Evolutionary conservation across 257 asterid genomes (phyloP).

Genomic region (Catharanthus roseus): DNA sequence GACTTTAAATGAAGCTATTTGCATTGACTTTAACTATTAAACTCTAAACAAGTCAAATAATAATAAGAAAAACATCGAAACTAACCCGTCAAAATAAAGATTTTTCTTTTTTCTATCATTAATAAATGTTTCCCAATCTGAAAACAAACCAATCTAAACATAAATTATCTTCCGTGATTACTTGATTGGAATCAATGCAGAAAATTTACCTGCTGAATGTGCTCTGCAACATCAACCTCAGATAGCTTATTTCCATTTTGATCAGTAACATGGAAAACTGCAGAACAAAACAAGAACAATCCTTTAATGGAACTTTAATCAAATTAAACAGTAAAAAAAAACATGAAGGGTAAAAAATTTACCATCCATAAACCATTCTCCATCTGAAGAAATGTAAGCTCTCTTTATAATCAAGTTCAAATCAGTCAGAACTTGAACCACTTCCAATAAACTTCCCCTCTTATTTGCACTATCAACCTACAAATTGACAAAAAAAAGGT

Average conservation of each 20-base stretch:
- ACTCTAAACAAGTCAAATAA: not conserved
- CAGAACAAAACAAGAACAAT: slow-evolving; percentile 18
- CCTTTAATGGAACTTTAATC: not conserved
- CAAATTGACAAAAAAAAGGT: slow-evolving; percentile 10
- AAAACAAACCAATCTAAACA: not conserved
- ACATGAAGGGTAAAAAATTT: slow-evolving; percentile 3
- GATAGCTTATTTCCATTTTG: slow-evolving; percentile 65
- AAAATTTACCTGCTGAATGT: slow-evolving; percentile 58
- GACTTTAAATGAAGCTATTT: not conserved
- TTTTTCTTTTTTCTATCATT: not conserved
- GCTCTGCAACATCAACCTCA: slow-evolving; percentile 50
- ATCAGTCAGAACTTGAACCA: slow-evolving; percentile 86
- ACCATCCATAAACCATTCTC: slow-evolving; percentile 99
- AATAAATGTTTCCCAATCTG: not conserved
- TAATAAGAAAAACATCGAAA: not conserved
- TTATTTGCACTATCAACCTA: slow-evolving; percentile 89
- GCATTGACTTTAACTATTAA: not conserved
- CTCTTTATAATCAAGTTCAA: slow-evolving; percentile 60
- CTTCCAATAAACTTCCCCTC: slow-evolving; percentile 83
- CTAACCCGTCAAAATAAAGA: not conserved
- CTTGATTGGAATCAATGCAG: not conserved
- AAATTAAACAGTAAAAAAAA: not conserved
- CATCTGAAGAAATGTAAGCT: slow-evolving; percentile 96
- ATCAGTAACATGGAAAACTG: slow-evolving; percentile 91
- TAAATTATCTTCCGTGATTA: not conserved